These are phyloP conservation scores for Echinochloa phyllopogon DNA, from an alignment of 176 grass and related monocot species.

Conservation along the genomic window DNA sequence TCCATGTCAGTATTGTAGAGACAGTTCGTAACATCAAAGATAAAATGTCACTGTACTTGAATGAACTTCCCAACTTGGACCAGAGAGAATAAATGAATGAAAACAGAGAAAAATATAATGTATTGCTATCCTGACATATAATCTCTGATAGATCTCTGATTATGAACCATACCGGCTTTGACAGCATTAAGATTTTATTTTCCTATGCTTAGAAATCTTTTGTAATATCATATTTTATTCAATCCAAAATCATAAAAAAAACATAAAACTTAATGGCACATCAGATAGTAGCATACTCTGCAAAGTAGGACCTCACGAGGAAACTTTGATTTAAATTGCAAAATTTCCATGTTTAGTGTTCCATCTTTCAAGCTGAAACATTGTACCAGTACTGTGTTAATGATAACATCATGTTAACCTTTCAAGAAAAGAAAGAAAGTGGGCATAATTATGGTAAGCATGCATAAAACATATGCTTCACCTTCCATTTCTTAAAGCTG, in stretches of 20 bases:
- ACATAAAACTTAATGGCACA: not conserved
- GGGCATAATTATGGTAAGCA: slow-evolving; percentile 25
- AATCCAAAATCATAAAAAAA: not conserved
- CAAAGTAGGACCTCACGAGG: slow-evolving; percentile 94
- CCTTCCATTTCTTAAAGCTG: slow-evolving; percentile 94
- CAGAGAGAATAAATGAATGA: not conserved
- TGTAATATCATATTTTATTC: not conserved
- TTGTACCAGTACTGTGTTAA: slow-evolving; percentile 11
- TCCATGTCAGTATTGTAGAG: not conserved
- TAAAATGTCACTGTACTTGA: not conserved
- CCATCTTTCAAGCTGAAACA: slow-evolving; percentile 90
- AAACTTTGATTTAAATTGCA: slow-evolving; percentile 89
- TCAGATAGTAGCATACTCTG: slow-evolving; percentile 63
- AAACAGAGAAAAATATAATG: not conserved
- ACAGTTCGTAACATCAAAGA: not conserved
- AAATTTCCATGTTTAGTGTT: slow-evolving; percentile 91
- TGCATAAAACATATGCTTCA: slow-evolving; percentile 39
- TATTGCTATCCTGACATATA: slow-evolving; percentile 3
- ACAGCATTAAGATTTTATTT: slow-evolving; percentile 9
- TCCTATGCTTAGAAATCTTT: not conserved
- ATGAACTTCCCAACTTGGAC: slow-evolving; percentile 3
- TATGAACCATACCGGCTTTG: not conserved
- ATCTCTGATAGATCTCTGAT: not conserved
- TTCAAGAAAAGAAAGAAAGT: not conserved
- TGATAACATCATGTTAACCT: slow-evolving; percentile 8